Base-by-base conservation (phyloP, 306 rosid species). In the Hippophae tibetana region DNA sequence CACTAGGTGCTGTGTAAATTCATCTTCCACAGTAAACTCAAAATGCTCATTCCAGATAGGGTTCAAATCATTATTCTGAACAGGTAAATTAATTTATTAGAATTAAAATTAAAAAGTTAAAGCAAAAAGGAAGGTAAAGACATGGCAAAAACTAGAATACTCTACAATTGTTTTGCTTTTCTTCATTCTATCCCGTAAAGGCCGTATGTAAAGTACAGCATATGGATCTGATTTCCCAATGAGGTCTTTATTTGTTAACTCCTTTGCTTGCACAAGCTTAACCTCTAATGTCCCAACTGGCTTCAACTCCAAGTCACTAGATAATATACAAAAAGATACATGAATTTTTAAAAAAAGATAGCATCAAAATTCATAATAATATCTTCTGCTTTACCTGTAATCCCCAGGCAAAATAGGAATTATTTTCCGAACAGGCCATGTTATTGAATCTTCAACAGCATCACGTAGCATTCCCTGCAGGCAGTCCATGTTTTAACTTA, bases 21-120 rank as follows among this genome's bases (percentile, higher is more conserved):
- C 82, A 70, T 93, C 99, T 82, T 93, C 99, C 56, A 93, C 90
- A 41, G 84, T 60, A 70, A 84, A 88, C 64, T 93, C 97, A 6
- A 78, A 93, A 84, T 93, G 99, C 52, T 93, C 97, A 42, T 93
- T 93, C 99, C 97, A 93, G 56, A 93, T 79, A 25, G 99, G 99
- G 70, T 84, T 86, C 83, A 93, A 76, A 78, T 93, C 95, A 60
- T 93, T 93, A 78, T 77, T 88, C 99, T 93, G 79, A 47, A 31
- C 38, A 53, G 54, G 23, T 18, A 18, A 18, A 18, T 18, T 18
- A 18, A 18, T 18, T 18, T 18, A 72, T 72, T 68, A 13, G 60
- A 53, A 52, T 13, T 13, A 47, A 60, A 50, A 47, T 52, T 58
- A 58, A 57, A 53, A 71, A 69, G 61, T 58, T 49, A 10, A 40